Conservation (phyloP, 164 flowering plant species). For the Echeveria elegans region DNA sequence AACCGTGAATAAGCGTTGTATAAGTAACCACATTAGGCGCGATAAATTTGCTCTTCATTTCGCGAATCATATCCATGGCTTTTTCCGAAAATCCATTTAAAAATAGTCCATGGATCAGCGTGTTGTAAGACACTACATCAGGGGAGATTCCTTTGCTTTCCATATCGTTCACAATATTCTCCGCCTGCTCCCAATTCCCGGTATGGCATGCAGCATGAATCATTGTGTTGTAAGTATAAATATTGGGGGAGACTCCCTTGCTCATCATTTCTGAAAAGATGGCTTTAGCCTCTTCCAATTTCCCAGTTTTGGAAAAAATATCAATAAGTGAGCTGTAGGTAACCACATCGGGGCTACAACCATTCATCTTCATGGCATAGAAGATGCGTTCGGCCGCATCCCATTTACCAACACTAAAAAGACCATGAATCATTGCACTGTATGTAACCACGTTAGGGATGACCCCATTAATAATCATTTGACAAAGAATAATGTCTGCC, state of each 20-base stretch:
- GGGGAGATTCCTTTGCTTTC: background rate
- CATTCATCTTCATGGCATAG: slow-evolving; percentile 2
- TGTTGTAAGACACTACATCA: slow-evolving; percentile 2
- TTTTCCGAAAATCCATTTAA: background rate
- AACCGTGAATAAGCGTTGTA: background rate
- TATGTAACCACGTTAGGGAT: slow-evolving; percentile 2
- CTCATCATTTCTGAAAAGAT: slow-evolving; percentile 1
- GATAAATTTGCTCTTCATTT: background rate
- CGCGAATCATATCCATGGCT: background rate
- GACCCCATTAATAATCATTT: slow-evolving; percentile 1
- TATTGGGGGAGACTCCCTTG: background rate
- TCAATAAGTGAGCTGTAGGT: background rate
- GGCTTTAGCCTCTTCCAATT: background rate
- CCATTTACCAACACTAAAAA: slow-evolving; percentile 1
- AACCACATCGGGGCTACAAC: slow-evolving; percentile 2
- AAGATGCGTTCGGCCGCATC: background rate
- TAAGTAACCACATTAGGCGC: slow-evolving; percentile 1
- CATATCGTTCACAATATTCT: background rate
- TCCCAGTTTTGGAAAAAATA: background rate
- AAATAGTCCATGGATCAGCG: background rate
- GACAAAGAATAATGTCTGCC: background rate
- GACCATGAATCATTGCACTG: slow-evolving; percentile 3
- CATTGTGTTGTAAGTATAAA: background rate
- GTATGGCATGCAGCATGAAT: slow-evolving; percentile 2
- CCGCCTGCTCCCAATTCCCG: background rate